Evolutionary conservation across 352 stramenopile genomes (phyloP), one percentile per base, ranked within the genome.

Genomic region (Phytophthora crassamura): DNA sequence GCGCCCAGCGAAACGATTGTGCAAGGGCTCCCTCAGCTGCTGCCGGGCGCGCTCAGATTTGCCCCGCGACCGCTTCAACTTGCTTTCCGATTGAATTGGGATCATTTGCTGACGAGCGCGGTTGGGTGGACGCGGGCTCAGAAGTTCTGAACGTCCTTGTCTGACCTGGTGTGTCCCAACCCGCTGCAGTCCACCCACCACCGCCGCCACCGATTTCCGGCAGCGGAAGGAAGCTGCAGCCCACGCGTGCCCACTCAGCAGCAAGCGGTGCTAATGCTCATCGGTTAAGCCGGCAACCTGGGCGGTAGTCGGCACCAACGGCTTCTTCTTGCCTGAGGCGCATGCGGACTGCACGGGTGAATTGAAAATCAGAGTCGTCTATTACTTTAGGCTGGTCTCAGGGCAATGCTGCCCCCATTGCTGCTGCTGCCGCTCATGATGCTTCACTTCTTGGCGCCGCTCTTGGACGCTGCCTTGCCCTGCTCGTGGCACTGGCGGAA

Each of bases 401-500:
- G 3, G 22, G 22, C 22, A 25, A 1, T 25, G 5, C 41, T 34
- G 18, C 20, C 11, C 9, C 42, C 22, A 16, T 20, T 16, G 32
- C 28, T 41, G 28, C 48, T 22, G 0, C 18, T 36, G 5, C 25
- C 46, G 12, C 25, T 18, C 15, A 25, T 18, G 16, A 1, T 3
- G 28, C 28, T 43, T 67, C 20, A 65, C 53, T 77, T 51, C 34
- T 66, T 64, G 49, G 33, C 43, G 32, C 56, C 36, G 50, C 35
- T 45, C 49, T 76, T 77, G 18, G 65, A 11, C 43, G 47, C 50
- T 34, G 48, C 38, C 67, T 90, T 88, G 48, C 66, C 57, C 47
- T 82, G 67, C n/a, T 87, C 80, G 53, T 91, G 75, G 68, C 85
- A 94, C 66, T 90, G 77, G 67, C 85, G 85, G 52, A 94, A 94